Evolutionary conservation across 345 rosid species (phyloP), one percentile per base, ranked within the genome.

Genomic region (Durio zibethinus): DNA sequence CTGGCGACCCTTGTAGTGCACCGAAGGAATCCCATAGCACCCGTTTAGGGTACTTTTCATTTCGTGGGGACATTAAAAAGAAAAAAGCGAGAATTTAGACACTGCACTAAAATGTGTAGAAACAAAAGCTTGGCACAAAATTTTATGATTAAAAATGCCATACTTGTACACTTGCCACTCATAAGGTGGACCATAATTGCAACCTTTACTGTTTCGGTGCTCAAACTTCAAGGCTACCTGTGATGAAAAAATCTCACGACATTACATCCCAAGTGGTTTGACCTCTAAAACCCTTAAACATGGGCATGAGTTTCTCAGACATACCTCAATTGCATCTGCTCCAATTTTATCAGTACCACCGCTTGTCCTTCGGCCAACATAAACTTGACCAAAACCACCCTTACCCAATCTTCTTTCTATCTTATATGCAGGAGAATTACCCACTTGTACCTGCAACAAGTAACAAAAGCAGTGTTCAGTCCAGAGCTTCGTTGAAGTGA

Each of bases 351-450:
- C 93, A 75, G 83, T 88, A 73, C 89, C 91, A 77, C 89, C 91
- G 42, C 83, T 85, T 59, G 87, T 90, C 78, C 98, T 86, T 81
- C 93, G 86, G 70, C 99, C 99, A 60, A 96, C 94, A 87, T 90
- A 96, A 63, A 96, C 99, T 86, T 96, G 99, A 47, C 99, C 98
- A 85, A 96, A 96, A 60, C 99, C 99, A 83, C 99, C 99, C 83
- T 96, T 96, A 23, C 99, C 99, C 81, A 96, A 84, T 84, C 91
- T 96, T 82, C 89, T 91, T 64, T 90, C 99, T 2, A 88, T 84
- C 89, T 84, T 93, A 85, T 92, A 96, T 71, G 86, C 70, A 73
- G 98, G 98, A 78, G 99, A 96, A 76, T 85, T 89, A 16, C 94
- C 97, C 83, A 96, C 92, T 86, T 92, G 97, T 65, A 93, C 97